Evolutionary conservation across 441 rosid genomes (phyloP).

Genomic region (Arabidopsis lyrata): DNA sequence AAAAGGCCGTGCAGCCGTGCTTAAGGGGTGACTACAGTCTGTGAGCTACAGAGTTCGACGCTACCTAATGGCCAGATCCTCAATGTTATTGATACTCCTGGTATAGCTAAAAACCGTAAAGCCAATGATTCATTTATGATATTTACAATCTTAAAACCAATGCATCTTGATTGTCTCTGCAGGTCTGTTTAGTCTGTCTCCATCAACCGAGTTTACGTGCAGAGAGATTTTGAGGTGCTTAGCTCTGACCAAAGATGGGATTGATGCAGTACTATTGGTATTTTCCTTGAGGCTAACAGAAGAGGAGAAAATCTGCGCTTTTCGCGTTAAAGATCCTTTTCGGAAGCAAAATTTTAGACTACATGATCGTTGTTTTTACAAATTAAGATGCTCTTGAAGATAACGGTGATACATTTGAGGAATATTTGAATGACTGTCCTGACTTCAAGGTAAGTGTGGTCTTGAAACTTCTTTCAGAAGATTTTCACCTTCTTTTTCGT

Average conservation of each 20-base stretch:
- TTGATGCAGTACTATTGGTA: slow-evolving; percentile 9
- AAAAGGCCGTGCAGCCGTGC: no score
- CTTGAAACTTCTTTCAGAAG: neutral
- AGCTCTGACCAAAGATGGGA: neutral
- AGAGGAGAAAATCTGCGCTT: neutral
- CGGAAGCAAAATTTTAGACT: neutral
- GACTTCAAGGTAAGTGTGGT: neutral
- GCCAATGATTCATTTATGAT: neutral
- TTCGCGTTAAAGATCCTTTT: slow-evolving; percentile 5
- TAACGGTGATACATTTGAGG: neutral
- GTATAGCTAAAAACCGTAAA: neutral
- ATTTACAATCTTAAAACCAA: neutral
- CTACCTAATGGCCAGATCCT: no score
- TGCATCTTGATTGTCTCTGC: neutral
- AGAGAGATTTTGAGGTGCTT: slow-evolving; percentile 3
- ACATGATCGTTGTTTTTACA: slow-evolving; percentile 16
- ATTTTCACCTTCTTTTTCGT: neutral
- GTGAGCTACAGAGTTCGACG: no score
- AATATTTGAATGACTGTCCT: slow-evolving; percentile 3
- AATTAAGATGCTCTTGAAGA: slow-evolving; percentile 9
- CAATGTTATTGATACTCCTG: neutral
- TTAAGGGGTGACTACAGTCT: no score
- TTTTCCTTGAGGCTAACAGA: slow-evolving; percentile 11
- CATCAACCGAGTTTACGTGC: slow-evolving; percentile 8
- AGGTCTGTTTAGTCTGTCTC: slow-evolving; percentile 23